Evolutionary conservation across 1,284 basidiomycete species (phyloP).

Genomic region (Puccinia triticina): DNA sequence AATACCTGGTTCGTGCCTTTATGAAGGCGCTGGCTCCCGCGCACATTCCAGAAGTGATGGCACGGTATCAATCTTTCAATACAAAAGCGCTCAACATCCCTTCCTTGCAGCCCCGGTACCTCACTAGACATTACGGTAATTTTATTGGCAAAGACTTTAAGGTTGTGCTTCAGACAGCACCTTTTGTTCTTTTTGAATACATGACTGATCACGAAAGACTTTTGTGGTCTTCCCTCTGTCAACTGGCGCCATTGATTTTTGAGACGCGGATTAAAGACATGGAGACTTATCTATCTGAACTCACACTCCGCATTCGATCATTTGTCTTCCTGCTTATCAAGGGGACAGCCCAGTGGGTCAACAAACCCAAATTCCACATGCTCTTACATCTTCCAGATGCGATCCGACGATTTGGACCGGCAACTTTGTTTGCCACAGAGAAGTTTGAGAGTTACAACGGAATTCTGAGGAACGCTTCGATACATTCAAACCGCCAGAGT

Average conservation of each 20-base stretch:
- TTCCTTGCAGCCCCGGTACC: slow-evolving; percentile 52
- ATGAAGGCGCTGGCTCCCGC: background rate
- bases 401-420: too few relatives aligned
- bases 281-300: too few relatives aligned
- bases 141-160: slow-evolving; percentile 61
- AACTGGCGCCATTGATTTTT: slow-evolving; percentile 61
- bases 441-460: slow-evolving; percentile 34
- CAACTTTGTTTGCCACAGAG: slow-evolving; percentile 6
- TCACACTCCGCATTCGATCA: too few relatives aligned
- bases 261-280: too few relatives aligned
- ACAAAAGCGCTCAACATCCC: background rate
- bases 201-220: slow-evolving; percentile 53
- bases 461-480: background rate
- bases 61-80: background rate
- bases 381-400: slow-evolving; percentile 55
- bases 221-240: slow-evolving; percentile 60
- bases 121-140: slow-evolving; percentile 59
- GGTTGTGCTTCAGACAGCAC: too few relatives aligned
- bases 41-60: background rate
- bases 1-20: slow-evolving; percentile 60
- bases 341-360: slow-evolving; percentile 61
- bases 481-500: slow-evolving; percentile 10
- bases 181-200: slow-evolving; percentile 60
- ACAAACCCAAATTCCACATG: slow-evolving; percentile 62
- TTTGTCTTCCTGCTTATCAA: too few relatives aligned